Conservation (phyloP, 257 asterid genomes). For the Striga asiatica region DNA sequence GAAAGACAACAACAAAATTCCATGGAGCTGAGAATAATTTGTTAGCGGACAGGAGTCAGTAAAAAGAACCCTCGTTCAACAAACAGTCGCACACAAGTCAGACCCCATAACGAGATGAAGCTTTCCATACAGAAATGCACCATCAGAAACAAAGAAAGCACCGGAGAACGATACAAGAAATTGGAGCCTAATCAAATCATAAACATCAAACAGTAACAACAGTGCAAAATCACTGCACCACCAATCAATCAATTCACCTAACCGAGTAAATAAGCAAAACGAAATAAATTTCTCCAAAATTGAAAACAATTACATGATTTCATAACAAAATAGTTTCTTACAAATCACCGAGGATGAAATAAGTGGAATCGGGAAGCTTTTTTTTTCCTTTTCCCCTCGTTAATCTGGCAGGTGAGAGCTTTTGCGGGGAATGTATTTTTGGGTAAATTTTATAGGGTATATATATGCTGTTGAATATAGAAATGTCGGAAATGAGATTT, state of each 20-base stretch:
- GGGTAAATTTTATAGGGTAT: slow-evolving; percentile 8
- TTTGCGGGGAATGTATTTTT: slow-evolving; percentile 20
- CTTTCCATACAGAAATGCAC: not conserved
- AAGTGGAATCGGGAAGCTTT: slow-evolving; percentile 8
- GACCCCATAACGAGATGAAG: slow-evolving; percentile 9
- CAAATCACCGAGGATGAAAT: slow-evolving; percentile 11
- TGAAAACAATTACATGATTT: not conserved
- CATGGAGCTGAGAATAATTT: no score
- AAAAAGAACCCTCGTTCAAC: no score
- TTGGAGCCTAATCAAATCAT: not conserved
- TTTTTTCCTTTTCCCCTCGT: not conserved
- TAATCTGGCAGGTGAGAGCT: slow-evolving; percentile 1
- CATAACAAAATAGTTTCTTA: slow-evolving; percentile 13
- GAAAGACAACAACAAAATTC: no score
- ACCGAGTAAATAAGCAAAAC: not conserved
- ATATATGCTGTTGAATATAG: not conserved
- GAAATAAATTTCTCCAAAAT: not conserved
- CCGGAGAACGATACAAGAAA: not conserved
- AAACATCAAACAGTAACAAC: slow-evolving; percentile 2
- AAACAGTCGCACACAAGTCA: no score
- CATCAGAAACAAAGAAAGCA: not conserved
- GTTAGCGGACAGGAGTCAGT: no score
- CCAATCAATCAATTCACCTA: slow-evolving; percentile 9
- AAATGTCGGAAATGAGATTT: not conserved
- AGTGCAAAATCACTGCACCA: not conserved